Conservation (phyloP, 2,329 filamentous ascomycete species). For the Talaromyces sp. region DNA sequence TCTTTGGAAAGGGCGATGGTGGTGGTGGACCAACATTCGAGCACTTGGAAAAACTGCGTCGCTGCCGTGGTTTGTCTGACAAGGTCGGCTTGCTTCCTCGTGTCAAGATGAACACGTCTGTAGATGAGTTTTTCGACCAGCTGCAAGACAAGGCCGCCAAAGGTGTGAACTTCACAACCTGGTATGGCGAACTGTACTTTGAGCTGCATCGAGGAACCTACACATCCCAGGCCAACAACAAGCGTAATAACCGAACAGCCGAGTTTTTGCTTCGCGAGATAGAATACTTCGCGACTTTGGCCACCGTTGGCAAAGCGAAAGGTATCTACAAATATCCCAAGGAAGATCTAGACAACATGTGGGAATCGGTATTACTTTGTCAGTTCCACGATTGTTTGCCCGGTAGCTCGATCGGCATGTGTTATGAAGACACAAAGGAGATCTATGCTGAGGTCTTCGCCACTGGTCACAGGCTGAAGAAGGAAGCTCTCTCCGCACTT, state of each 20-base stretch:
- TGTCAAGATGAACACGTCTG: constrained; percentile 80
- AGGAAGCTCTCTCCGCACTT: constrained; percentile 63
- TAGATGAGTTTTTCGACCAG: constrained; percentile 88
- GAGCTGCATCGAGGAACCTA: constrained; percentile 96
- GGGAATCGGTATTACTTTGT: constrained; percentile 85
- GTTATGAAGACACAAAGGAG: constrained; percentile 91
- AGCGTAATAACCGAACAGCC: constrained; percentile 81
- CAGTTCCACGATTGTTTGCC: constrained; percentile 98
- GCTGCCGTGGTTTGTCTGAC: constrained; percentile 87
- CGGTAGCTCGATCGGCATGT: constrained; percentile 95
- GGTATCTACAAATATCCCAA: constrained; percentile 81
- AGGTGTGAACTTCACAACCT: constrained; percentile 74
- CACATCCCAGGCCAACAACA: constrained; percentile 96
- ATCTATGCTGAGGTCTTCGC: constrained; percentile 79
- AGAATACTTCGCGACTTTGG: constrained; percentile 80
- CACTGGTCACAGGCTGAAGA: constrained; percentile 65
- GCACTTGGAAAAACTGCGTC: constrained; percentile 88
- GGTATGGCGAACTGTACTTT: constrained; percentile 98
- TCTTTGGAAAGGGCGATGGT: constrained; percentile 95
- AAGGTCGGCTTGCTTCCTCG: constrained; percentile 76
- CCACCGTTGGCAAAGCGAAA: constrained; percentile 61
- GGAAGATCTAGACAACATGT: constrained; percentile 89
- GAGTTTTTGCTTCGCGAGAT: constrained; percentile 83
- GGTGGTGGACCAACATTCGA: constrained; percentile 92
- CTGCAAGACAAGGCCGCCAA: constrained; percentile 69